Base-by-base conservation (phyloP, 2,329 filamentous ascomycete species). In the Chaetomiaceae sp. region DNA sequence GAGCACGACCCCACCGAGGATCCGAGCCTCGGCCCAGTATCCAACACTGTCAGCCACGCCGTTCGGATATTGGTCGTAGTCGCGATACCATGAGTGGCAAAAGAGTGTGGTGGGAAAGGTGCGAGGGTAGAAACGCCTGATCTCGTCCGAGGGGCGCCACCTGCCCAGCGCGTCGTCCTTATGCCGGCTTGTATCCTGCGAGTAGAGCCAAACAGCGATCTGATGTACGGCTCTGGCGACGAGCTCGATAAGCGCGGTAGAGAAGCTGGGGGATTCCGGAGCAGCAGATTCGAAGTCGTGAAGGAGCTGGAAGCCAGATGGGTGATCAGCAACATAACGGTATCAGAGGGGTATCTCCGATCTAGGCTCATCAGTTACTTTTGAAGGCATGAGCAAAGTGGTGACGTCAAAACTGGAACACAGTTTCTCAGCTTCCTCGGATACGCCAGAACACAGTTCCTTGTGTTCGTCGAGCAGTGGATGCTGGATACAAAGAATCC, bases 171-270 rank as follows among this genome's bases (percentile, higher is more conserved):
- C 54, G 9, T 65, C 60, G 4, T 60, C 54, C 10, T 60, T 59
- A 21, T 64, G 62, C 0, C 58, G 30, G 19, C 51, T 50, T 0
- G 55, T 46, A 5, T 60, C 58, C 2, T 59, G 42, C 4, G 59
- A 42, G 19, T 56, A 65, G 1, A 68, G 38, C 1, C 40, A 35
- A 0, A 62, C 60, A 1, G 62, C 66, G 7, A 68, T 62, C 5
- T 66, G 50, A 33, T 69, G 66, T 2, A 65, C 42, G 2, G 61
- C 52, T 21, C 60, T 20, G 0, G 62, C 65, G 6, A 62, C 48
- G 2, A 69, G 27, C 41, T 70, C 67, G 7, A 68, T 62, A 5
- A 69, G 55, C 0, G 60, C 53, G 14, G 58, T 59, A 0, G 63
- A 53, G 41, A 66, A 69, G 0, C 56, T 48, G 12, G 53, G 41